phyloP scores from a whole-genome alignment of 306 rosid genomes.

The Quercus parvula region DNA sequence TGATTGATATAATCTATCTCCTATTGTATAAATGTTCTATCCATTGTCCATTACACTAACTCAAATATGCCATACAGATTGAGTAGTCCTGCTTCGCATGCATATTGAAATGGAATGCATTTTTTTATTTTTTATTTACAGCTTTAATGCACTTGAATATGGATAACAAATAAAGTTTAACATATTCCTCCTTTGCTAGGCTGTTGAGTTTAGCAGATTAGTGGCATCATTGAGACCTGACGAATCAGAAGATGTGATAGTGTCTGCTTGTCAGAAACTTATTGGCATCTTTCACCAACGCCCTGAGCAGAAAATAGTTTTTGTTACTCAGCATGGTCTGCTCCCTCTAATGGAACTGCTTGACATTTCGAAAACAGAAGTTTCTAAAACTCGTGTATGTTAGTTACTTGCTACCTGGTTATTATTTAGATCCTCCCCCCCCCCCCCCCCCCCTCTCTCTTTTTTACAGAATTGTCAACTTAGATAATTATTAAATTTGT shows the following conservation, averaged over 20 bases:
- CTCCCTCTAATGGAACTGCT: slow-evolving; percentile 89
- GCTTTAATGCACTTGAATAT: background rate
- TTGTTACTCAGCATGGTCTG: slow-evolving; percentile 89
- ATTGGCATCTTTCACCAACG: slow-evolving; percentile 77
- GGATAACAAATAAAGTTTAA: slow-evolving; percentile 23
- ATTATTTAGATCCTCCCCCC: background rate
- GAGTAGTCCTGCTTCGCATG: background rate
- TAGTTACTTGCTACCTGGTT: slow-evolving; percentile 15
- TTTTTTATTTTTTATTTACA: background rate
- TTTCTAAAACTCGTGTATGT: slow-evolving; percentile 84
- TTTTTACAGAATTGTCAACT: slow-evolving; percentile 15
- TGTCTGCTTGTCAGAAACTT: slow-evolving; percentile 87
- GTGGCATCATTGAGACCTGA: slow-evolving; percentile 79
- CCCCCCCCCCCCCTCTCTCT: background rate
- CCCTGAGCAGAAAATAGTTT: slow-evolving; percentile 91
- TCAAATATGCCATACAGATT: background rate
- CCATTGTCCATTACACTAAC: background rate
- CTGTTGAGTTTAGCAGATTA: slow-evolving; percentile 91
- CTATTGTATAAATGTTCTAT: background rate
- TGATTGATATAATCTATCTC: background rate
- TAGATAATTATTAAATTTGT: slow-evolving; percentile 9
- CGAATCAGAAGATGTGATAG: slow-evolving; percentile 86
- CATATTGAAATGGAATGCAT: background rate
- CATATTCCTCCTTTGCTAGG: slow-evolving; percentile 46
- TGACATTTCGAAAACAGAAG: slow-evolving; percentile 84